phyloP scores from a whole-genome alignment of 1,284 basidiomycete genomes.

The Moniliella sp. region DNA sequence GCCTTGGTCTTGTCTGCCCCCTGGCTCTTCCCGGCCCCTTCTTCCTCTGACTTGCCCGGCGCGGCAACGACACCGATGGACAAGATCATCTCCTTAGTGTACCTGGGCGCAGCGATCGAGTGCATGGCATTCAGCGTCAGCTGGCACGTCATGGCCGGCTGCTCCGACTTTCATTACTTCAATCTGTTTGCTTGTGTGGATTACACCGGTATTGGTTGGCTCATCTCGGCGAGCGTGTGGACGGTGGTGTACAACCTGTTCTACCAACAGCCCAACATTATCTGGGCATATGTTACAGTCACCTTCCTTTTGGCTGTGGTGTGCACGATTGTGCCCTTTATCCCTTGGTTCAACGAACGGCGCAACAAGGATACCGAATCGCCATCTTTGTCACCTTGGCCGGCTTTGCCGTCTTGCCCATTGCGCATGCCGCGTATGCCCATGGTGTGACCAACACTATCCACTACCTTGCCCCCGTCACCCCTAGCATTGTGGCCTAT shows the following conservation, averaged over 20 bases:
- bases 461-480: constrained; percentile 22
- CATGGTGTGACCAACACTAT: constrained; percentile 20
- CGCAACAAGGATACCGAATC: constrained; percentile 24
- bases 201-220: constrained; percentile 24
- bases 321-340: constrained; percentile 28
- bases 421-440: constrained; percentile 22
- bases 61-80: constrained; percentile 32
- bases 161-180: too few relatives aligned
- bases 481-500: constrained; percentile 22
- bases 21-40: constrained; percentile 23
- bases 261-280: constrained; percentile 31
- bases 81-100: constrained; percentile 24
- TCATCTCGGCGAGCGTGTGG: constrained; percentile 18
- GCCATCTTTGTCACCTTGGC: constrained; percentile 26
- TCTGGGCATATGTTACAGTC: constrained; percentile 20
- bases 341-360: constrained; percentile 28
- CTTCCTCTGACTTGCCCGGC: constrained; percentile 11
- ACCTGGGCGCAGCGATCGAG: constrained; percentile 28
- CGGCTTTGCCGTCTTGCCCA: constrained; percentile 24
- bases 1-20: constrained; percentile 16
- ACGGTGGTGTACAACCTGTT: constrained; percentile 31
- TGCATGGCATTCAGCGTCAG: constrained; percentile 23
- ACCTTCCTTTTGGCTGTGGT: constrained; percentile 18
- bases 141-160: constrained; percentile 33
- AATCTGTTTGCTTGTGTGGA: constrained; percentile 31